These are phyloP conservation scores for Saprolegnia diclina DNA, from an alignment of 352 stramenopile genomes.

Conservation along the genomic window DNA sequence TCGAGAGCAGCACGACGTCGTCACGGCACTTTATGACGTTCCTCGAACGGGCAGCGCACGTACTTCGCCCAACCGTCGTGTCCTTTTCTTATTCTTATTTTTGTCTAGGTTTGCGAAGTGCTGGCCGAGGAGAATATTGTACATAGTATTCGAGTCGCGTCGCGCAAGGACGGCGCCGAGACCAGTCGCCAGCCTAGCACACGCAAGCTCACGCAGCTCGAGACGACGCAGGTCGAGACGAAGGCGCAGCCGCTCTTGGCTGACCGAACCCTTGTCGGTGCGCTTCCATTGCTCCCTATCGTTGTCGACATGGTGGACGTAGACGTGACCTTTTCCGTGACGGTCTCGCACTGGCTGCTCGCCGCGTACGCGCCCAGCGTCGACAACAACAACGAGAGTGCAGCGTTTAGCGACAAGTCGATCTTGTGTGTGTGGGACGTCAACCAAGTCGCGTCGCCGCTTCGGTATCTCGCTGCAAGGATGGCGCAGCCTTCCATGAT, in stretches of 20 bases:
- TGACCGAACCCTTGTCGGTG: background rate
- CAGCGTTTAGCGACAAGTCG: constrained; percentile 36
- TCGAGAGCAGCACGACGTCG: constrained; percentile 5
- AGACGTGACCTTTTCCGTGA: constrained; percentile 44
- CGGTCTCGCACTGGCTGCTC: constrained; percentile 37
- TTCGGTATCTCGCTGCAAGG: constrained; percentile 38
- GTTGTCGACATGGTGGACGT: background rate
- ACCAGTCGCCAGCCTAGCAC: background rate
- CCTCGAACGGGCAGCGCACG: constrained; percentile 47
- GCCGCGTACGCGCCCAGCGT: constrained; percentile 6
- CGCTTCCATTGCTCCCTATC: background rate
- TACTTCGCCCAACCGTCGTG: background rate
- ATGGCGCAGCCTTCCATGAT: background rate
- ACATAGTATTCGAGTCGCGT: background rate
- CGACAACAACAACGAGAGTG: constrained; percentile 17
- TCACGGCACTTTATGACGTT: constrained; percentile 54
- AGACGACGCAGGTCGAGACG: background rate
- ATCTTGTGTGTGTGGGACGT: constrained; percentile 64
- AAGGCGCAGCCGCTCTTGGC: background rate
- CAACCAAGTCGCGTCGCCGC: constrained; percentile 39
- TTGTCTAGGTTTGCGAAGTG: constrained; percentile 45
- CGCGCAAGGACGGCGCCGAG: background rate
- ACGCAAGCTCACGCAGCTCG: background rate
- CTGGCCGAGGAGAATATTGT: constrained; percentile 45
- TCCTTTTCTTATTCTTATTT: background rate